Conservation (phyloP, 441 rosid species). For the Melastoma candidum region DNA sequence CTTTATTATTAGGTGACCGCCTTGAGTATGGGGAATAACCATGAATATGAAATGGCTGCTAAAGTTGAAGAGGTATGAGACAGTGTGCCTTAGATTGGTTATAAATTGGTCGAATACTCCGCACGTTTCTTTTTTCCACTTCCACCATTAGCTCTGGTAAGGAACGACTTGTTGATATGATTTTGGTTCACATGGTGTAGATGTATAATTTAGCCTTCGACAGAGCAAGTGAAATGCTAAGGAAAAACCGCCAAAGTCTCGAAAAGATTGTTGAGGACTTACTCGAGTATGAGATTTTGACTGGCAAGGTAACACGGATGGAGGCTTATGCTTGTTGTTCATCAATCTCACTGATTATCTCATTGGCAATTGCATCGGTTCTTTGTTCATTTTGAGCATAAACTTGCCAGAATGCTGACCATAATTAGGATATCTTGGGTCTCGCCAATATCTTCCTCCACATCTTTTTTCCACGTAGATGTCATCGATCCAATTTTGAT, state of each 20-base stretch:
- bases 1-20: slow-evolving; percentile 46
- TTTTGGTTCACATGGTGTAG: slow-evolving; percentile 29
- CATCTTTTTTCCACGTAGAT: background rate
- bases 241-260: slow-evolving; percentile 58
- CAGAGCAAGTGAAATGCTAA: slow-evolving; percentile 79
- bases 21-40: slow-evolving; percentile 81
- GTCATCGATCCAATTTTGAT: background rate
- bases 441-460: background rate
- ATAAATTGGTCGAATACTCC: background rate
- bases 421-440: too few species aligned
- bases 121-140: background rate
- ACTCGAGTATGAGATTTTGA: slow-evolving; percentile 79
- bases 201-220: slow-evolving; percentile 69
- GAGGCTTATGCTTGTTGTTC: background rate
- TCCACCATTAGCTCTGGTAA: slow-evolving; percentile 3
- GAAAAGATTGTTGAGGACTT: slow-evolving; percentile 89
- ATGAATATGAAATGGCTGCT: slow-evolving; percentile 79
- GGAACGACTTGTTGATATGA: slow-evolving; percentile 1
- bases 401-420: too few species aligned
- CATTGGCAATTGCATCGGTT: background rate
- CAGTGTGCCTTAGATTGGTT: background rate
- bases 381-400: too few species aligned
- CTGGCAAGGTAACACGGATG: slow-evolving; percentile 55
- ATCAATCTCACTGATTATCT: background rate
- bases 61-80: slow-evolving; percentile 76